Evolutionary conservation across 140 eudicot genomes (phyloP), one percentile per base, ranked within the genome.

Genomic region (Oenanthe javanica): DNA sequence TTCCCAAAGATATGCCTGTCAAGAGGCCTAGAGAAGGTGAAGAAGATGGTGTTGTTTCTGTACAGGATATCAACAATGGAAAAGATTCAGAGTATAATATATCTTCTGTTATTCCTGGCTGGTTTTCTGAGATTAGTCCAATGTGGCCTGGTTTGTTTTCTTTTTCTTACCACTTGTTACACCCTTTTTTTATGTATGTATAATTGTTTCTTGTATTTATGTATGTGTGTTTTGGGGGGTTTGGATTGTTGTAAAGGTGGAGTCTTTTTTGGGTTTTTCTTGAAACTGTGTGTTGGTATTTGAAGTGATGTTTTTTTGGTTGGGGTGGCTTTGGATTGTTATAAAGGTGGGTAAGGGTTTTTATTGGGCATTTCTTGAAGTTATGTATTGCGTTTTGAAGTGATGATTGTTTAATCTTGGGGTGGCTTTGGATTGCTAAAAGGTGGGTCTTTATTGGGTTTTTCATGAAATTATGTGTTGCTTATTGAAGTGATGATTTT

Each of bases 71-170:
- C 40, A 36, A 36, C 9, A 72, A 72, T 72, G 74, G 12, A 70
- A 78, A 79, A 54, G 82, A 47, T 9, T 0, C 54, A 11, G 71
- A 69, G 50, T 49, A 54, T 57, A 72, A 42, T 25, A 77, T 77
- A n/a, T 86, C 97, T 5, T 75, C 98, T 46, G 87, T 94, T 48
- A 90, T 94, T 54, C 96, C 98, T 72, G 98, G 97, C 15, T 94
- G 97, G 98, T 94, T 94, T 77, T 91, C 98, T 51, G 97, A 94
- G 84, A 92, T 94, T 80, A 91, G 97, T 88, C 98, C 98, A 87
- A 90, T 94, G 96, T 94, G 98, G 98, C 98, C 98, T 72, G 98
- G 98, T 91, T 10, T n/a, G 86, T 86, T 85, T 36, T 36, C 40
- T 71, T 27, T 76, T 63, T 69, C 40, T 23, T 31, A 1, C 10